Evolutionary conservation across 2,329 filamentous ascomycete species (phyloP).

Genomic region (Venturia effusa): DNA sequence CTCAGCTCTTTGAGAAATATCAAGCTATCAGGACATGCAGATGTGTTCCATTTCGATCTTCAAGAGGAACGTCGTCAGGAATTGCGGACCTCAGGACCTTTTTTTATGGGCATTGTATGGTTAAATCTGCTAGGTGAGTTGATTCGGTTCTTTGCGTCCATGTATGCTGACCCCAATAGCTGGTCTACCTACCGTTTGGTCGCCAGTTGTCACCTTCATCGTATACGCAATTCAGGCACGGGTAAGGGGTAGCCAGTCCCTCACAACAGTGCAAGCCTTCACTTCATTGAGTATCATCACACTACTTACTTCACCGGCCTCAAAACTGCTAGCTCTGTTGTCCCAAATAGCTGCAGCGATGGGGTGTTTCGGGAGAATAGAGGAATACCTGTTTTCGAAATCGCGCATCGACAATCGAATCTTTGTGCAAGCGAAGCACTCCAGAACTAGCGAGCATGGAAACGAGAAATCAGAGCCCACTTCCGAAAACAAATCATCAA

Average conservation of each 20-base stretch:
- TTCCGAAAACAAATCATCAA: too few species aligned
- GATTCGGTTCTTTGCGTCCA: too few species aligned
- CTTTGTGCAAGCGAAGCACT: too few species aligned
- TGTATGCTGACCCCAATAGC: conserved; percentile 2
- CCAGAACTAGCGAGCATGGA: too few species aligned
- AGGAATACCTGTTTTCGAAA: conserved; percentile 8
- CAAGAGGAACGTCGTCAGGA: too few species aligned
- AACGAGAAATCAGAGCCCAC: too few species aligned
- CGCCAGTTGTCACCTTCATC: conserved; percentile 1
- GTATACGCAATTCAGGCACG: conserved; percentile 4
- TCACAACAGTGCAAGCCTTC: conserved; percentile 7
- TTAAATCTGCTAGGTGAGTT: too few species aligned
- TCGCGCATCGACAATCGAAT: too few species aligned
- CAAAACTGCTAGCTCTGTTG: not conserved
- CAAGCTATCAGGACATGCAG: too few species aligned
- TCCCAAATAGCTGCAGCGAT: not conserved
- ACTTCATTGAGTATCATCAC: not conserved
- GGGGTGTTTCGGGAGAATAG: conserved; percentile 1
- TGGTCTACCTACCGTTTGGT: not conserved
- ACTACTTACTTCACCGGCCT: not conserved
- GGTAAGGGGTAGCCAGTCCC: not conserved
- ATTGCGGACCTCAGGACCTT: too few species aligned
- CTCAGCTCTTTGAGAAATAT: conserved; percentile 4
- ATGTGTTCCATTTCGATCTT: too few species aligned
- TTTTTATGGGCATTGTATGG: too few species aligned